Evolutionary conservation across 2,329 filamentous ascomycete species (phyloP).

Genomic region (Stachybotrys chlorohalonatus): DNA sequence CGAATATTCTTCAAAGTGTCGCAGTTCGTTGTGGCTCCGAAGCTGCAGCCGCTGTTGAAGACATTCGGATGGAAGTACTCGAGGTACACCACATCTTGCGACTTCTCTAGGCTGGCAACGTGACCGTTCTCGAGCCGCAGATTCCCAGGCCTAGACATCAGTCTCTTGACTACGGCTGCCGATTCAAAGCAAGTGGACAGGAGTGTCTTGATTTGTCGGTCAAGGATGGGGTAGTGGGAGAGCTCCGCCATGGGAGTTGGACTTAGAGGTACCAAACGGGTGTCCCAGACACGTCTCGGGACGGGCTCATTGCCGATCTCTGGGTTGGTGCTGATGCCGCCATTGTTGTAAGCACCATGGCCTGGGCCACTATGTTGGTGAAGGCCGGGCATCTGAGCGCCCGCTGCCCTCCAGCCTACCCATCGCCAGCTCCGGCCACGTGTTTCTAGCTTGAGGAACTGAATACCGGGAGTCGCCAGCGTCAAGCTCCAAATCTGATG

Average conservation of each 20-base stretch:
- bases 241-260: slow-evolving; percentile 19
- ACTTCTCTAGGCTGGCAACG: slow-evolving; percentile 18
- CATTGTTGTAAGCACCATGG: slow-evolving; percentile 6
- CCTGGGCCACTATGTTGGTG: slow-evolving; percentile 1
- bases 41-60: slow-evolving; percentile 15
- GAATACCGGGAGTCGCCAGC: slow-evolving; percentile 22
- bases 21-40: slow-evolving; percentile 17
- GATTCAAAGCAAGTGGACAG: slow-evolving; percentile 17
- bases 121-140: slow-evolving; percentile 15
- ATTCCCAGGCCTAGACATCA: slow-evolving; percentile 10
- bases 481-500: slow-evolving; percentile 23
- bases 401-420: slow-evolving; percentile 7
- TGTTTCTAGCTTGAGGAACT: slow-evolving; percentile 21
- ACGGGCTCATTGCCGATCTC: slow-evolving; percentile 13
- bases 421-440: slow-evolving; percentile 12
- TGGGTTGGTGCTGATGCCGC: slow-evolving; percentile 11
- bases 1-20: slow-evolving; percentile 21
- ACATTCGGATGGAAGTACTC: slow-evolving; percentile 22
- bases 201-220: slow-evolving; percentile 2
- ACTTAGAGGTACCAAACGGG: slow-evolving; percentile 15
- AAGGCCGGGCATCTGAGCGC: not conserved
- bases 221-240: slow-evolving; percentile 20
- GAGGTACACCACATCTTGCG: slow-evolving; percentile 21
- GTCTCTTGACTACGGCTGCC: slow-evolving; percentile 7
- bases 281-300: slow-evolving; percentile 8